Evolutionary conservation across 169 alveolate genomes (phyloP).

Genomic region (Perkinsus marinus): DNA sequence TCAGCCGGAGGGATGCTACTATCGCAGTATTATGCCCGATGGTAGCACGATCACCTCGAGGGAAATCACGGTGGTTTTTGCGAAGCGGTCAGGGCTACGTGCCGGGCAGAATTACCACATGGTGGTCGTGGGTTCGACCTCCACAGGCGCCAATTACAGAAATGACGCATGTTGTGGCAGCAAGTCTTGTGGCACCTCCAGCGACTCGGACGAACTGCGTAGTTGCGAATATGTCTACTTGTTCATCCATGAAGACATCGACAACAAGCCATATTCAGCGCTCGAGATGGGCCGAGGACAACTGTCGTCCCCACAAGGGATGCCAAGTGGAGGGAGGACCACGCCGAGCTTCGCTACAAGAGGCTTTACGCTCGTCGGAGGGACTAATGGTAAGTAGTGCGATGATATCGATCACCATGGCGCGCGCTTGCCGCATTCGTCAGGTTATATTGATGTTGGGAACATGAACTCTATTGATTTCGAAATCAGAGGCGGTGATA

Average conservation of each 20-base stretch:
- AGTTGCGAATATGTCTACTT: not conserved
- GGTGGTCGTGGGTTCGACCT: not conserved
- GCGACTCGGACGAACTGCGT: not conserved
- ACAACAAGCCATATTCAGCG: not conserved
- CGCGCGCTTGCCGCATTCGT: not conserved
- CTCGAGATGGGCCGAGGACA: constrained; percentile 1
- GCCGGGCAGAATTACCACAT: not conserved
- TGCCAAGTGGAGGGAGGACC: not conserved
- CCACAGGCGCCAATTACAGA: not conserved
- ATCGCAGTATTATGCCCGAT: not conserved
- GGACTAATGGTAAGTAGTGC: not conserved
- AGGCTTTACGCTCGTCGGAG: not conserved
- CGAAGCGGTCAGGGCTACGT: not conserved
- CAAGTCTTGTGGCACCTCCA: not conserved
- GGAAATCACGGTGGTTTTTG: not conserved
- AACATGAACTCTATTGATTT: not conserved
- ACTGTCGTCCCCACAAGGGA: not conserved
- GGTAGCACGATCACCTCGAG: not conserved
- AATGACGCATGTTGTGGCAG: not conserved
- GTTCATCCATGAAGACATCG: not conserved
- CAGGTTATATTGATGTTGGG: not conserved
- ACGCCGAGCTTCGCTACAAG: not conserved
- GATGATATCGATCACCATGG: not conserved
- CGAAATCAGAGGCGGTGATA: not conserved
- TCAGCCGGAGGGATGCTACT: constrained; percentile 7